Base-by-base conservation (phyloP, 495 filamentous ascomycete species). In the Hypoxylon rickii region DNA sequence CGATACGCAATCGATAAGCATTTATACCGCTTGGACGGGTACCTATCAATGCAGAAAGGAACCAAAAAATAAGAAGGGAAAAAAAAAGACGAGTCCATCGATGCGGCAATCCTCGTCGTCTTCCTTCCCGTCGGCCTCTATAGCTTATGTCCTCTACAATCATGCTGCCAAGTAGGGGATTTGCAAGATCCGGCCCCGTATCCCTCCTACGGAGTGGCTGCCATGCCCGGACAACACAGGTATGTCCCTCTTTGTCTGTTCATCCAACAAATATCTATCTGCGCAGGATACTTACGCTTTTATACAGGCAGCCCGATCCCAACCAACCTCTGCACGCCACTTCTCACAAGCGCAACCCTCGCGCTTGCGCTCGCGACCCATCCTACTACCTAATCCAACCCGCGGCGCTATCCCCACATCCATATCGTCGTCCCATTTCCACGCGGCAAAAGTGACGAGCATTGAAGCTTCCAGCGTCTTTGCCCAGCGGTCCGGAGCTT, bases 121-220 rank as follows among this genome's bases (percentile, higher is more conserved):
- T 4, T 4, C 32, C 7, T 36, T 3, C 3, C 32, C 7, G 3
- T 36, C 7, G n/a, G 13, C 7, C 12, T 36, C n/a, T 44, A 7
- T 37, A 41, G 41, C 29, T 20, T 41, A 18, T 33, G 47, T 42
- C 49, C 51, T 42, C 33, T 63, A 74, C 56, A 47, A 83, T 83
- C 48, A 83, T 83, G 80, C 68, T 82, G 56, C 76, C 79, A 49
- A 79, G 77, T 45, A 78, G 77, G 75, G 78, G 78, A 49, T 55
- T 81, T 31, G 63, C 73, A n/a, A 71, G 67, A 61, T 69, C 75
- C 20, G 65, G 54, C 61, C 72, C 74, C 47, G 68, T 68, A 41
- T 60, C 76, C 38, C 72, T 68, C 57, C 68, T 79, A 53, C 61
- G 67, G 63, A 67, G 67, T 70, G 40, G 44, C 7, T 29, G 54